Conservation (phyloP, 257 asterid species). For the Coffea canephora region DNA sequence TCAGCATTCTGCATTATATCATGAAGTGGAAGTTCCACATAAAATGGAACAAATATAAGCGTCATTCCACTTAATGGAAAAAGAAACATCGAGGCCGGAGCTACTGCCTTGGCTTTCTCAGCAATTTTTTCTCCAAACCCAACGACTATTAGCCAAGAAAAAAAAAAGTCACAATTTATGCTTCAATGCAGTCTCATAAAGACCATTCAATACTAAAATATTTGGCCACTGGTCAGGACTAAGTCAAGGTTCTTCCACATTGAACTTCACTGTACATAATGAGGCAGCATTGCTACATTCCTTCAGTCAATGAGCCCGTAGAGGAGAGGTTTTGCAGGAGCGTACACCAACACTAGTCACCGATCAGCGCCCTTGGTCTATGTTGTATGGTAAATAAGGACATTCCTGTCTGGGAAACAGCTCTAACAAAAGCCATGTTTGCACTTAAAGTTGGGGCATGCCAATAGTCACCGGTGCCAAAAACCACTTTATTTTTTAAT, state of each 20-base stretch:
- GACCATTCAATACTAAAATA: background rate
- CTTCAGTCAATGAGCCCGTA: background rate
- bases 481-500: constrained; percentile 77
- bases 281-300: background rate
- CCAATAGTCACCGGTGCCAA: constrained; percentile 93
- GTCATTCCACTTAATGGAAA: background rate
- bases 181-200: background rate
- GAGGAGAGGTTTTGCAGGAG: background rate
- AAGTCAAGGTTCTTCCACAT: constrained; percentile 2
- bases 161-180: background rate
- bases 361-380: constrained; percentile 78
- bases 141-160: background rate
- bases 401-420: constrained; percentile 85
- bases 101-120: background rate
- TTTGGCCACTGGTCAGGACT: background rate
- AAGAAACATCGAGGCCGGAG: background rate
- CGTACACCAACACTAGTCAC: constrained; percentile 43
- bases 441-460: constrained; percentile 85
- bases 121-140: background rate
- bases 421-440: constrained; percentile 88
- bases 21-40: background rate
- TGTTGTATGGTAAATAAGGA: constrained; percentile 75
- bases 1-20: background rate
- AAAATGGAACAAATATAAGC: background rate
- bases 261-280: background rate